Evolutionary conservation across 371 early-diverging fungal species (phyloP).

Genomic region (Mucor saturninus): DNA sequence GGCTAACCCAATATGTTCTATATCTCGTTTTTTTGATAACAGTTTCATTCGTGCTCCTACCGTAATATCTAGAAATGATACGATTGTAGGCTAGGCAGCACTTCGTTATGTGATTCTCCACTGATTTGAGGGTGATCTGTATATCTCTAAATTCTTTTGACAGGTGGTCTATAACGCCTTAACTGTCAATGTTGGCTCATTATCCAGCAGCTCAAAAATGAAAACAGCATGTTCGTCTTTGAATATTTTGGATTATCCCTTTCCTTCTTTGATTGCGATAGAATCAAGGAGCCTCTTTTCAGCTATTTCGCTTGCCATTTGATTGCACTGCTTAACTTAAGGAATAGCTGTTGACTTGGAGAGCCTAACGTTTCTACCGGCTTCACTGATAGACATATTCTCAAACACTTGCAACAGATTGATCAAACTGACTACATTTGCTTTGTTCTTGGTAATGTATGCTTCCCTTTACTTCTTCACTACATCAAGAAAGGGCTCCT

Average conservation of each 20-base stretch:
- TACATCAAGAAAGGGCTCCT: constrained; percentile 20
- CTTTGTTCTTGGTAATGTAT: constrained; percentile 26
- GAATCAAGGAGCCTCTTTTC: constrained; percentile 24
- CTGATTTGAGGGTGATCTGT: constrained; percentile 27
- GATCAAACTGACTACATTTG: constrained; percentile 26
- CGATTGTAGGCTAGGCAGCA: constrained; percentile 27
- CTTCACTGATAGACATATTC: constrained; percentile 28
- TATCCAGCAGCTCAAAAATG: constrained; percentile 22
- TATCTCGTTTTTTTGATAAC: constrained; percentile 27
- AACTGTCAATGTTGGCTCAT: constrained; percentile 27
- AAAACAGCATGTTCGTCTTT: constrained; percentile 13
- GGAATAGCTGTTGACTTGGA: constrained; percentile 19
- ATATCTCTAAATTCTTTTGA: constrained; percentile 27
- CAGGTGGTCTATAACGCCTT: constrained; percentile 23
- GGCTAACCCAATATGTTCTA: constrained; percentile 27
- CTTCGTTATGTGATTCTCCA: constrained; percentile 28
- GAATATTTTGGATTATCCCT: constrained; percentile 8
- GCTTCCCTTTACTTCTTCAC: constrained; percentile 22
- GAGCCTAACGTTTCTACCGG: constrained; percentile 12
- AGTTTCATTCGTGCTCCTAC: constrained; percentile 23
- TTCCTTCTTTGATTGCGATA: constrained; percentile 24
- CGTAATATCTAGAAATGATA: constrained; percentile 28
- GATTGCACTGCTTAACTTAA: constrained; percentile 22
- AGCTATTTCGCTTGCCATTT: constrained; percentile 26
- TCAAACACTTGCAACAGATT: constrained; percentile 29